A percentile compares a stretch with the other conserved stretches of the same genome.
Conservation (phyloP, 2,329 filamentous ascomycete genomes). For the Whalleya microplaca region DNA sequence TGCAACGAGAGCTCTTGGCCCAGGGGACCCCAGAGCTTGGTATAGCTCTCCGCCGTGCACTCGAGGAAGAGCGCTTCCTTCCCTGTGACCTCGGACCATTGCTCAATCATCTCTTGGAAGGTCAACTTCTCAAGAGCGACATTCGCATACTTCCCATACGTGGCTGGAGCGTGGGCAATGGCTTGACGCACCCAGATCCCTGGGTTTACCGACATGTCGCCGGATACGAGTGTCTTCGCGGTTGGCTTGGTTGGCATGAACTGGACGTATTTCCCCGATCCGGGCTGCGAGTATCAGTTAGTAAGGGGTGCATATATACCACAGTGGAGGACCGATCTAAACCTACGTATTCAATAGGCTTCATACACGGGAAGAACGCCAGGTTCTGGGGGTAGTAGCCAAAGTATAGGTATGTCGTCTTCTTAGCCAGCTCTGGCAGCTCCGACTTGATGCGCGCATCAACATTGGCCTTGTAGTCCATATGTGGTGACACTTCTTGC, state of each 20-base stretch:
- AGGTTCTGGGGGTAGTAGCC: constrained; percentile 39
- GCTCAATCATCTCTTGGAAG: constrained; percentile 28
- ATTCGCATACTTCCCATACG: constrained; percentile 28
- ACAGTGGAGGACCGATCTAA: background rate
- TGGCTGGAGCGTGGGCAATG: constrained; percentile 14
- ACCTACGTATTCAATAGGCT: constrained; percentile 5
- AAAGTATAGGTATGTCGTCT: constrained; percentile 44
- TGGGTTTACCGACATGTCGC: constrained; percentile 29
- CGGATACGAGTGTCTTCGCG: constrained; percentile 29
- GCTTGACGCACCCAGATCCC: constrained; percentile 32
- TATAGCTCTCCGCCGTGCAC: constrained; percentile 22
- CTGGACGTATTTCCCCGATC: constrained; percentile 22
- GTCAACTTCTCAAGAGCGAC: constrained; percentile 31
- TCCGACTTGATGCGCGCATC: constrained; percentile 44
- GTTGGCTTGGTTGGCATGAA: constrained; percentile 23
- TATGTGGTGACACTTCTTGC: constrained; percentile 37
- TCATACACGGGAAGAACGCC: constrained; percentile 2
- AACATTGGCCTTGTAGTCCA: constrained; percentile 44
- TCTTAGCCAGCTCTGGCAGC: constrained; percentile 31
- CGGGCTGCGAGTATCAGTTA: background rate
- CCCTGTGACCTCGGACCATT: constrained; percentile 30
- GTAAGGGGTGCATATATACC: background rate
- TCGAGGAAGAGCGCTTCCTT: constrained; percentile 25
- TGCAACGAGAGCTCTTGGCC: constrained; percentile 29
- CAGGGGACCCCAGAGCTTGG: constrained; percentile 23